Base-by-base conservation (phyloP, 352 stramenopile species). In the Pilasporangium apinafurcum region DNA sequence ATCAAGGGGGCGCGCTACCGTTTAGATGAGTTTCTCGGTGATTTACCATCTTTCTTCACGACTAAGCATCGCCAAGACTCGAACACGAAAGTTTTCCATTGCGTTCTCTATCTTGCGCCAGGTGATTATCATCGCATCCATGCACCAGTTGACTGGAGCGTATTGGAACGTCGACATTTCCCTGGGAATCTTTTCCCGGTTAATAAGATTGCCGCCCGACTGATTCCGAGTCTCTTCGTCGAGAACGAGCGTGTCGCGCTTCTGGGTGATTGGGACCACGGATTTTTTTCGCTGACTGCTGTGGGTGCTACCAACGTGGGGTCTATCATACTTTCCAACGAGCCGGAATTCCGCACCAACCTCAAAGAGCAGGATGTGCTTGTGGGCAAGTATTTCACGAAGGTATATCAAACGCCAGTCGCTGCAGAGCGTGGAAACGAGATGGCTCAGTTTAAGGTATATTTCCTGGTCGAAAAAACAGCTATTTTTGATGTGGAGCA, bases 41-140 rank as follows among this genome's bases (percentile, higher is more conserved):
- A 46, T 5, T 46, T 85, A 24, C 76, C 79, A 12, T 52, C 63
- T 24, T 90, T 85, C 48, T 86, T 88, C 38, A 42, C 51, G 1
- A 44, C 50, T 8, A 53, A 64, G 22, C 40, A 45, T 20, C 24
- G 31, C 1, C 35, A 67, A n/a, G 45, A 53, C 2, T 41, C 59
- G 8, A 50, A 50, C 38, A 86, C 80, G 50, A 85, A 83, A 37
- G 45, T 92, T 38, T 92, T 64, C 41, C 71, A 92, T 48, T 86
- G 74, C 20, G 83, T 94, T 14, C 48, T 94, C 38, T 94, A 94
- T 48, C 67, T 94, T 9, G 80, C 80, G 16, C 83, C 83, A 3
- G 83, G 83, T 27, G 83, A 94, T 48, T 94, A 94, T 65, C 83
- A 94, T 46, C 83, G 80, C 56, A 90, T 94, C 50, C 83, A 94